Evolutionary conservation across 805 yeast species (phyloP), one percentile per base, ranked within the genome.

Genomic region (Wickerhamiella allomyrinae): DNA sequence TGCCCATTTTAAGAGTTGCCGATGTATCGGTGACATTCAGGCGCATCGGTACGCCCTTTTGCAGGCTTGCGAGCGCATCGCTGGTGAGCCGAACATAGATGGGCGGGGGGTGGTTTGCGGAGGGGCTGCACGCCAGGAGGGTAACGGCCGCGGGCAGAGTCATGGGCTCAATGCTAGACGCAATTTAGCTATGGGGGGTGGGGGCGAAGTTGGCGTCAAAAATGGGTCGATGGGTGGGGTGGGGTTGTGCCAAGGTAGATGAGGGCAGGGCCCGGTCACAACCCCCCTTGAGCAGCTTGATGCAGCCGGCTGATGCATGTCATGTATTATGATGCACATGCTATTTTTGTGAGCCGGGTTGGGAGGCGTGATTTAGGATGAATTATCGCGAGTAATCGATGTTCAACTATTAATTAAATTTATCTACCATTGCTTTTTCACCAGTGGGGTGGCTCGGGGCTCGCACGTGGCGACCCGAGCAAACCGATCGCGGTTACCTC

Each of bases 61-160:
- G 15, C 24, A 36, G 21, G 17, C 29, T 11, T 23, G 43, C 41
- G 7, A 51, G 39, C 2, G 47, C 44, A 17, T 34, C 44, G 15
- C 45, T 24, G 4, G 47, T 50, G 19, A 53, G 43, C 34, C 47
- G 50, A 23, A 52, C 39, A 35, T 33, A 49, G 9, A 53, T 52
- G 7, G 57, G 57, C 14, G 57, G 54, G 22, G 45, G 49, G 7
- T 27, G 17, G 14, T 27, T 27, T 7, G 13, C 11, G 13, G 15
- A 3, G 3, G 13, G 31, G 6, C 17, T 7, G 31, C 17, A 7
- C 5, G 31, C 31, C 17, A 27, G 31, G 5, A 27, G 31, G 11
- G 31, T 27, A 17, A 17, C 31, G 11, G 31, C 15, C 3, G 31
- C 13, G 4, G 31, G 31, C 31, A 27, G 17, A 7, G 31, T n/a